Base-by-base conservation (phyloP, 495 filamentous ascomycete species). In the Lasiosphaeris hirsuta region DNA sequence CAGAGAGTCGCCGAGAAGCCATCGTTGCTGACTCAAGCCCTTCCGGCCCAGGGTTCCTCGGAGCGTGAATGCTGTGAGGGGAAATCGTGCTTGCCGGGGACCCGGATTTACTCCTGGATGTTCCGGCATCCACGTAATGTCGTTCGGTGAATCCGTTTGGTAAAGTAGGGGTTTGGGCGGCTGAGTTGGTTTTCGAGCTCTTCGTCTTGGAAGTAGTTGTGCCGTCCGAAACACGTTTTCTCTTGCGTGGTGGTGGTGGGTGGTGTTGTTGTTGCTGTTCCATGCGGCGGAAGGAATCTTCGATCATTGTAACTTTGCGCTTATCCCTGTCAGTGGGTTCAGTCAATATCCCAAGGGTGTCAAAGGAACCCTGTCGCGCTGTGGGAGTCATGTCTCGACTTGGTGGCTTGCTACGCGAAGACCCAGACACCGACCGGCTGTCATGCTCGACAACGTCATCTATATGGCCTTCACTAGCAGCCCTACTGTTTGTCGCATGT, bases 261-360 rank as follows among this genome's bases (percentile, higher is more conserved):
- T 67, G 62, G 18, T 62, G 64, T 30, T 65, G 61, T 13, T 80
- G 76, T 42, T 86, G 78, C 59, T 84, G 80, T 50, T 88, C 85
- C 72, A 87, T 78, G 53, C 84, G 78, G 55, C 82, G 76, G 58
- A 89, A 88, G 0, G 82, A 83, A 65, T 90, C 88, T 67, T 97
- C 91, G 13, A 90, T 80, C 69, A 88, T 87, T 15, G 88, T 86
- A 23, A 96, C 83, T 67, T 97, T 97, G 40, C 90, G 83, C 69
- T 89, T 89, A 62, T 97, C 92, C 13, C 92, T 84, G 56, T 88
- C 90, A 5, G 92, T 94, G 5, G 90, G 78, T 65, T 90, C 90
- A 2, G 74, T 63, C 73, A 84, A 46, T 72, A 78, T 72, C 64
- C 81, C 63, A 48, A 76, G 58, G 46, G 63, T 78, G 61, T 72